Evolutionary conservation across 2,329 filamentous ascomycete species (phyloP).

Genomic region (Aspergillus pseudonomiae): DNA sequence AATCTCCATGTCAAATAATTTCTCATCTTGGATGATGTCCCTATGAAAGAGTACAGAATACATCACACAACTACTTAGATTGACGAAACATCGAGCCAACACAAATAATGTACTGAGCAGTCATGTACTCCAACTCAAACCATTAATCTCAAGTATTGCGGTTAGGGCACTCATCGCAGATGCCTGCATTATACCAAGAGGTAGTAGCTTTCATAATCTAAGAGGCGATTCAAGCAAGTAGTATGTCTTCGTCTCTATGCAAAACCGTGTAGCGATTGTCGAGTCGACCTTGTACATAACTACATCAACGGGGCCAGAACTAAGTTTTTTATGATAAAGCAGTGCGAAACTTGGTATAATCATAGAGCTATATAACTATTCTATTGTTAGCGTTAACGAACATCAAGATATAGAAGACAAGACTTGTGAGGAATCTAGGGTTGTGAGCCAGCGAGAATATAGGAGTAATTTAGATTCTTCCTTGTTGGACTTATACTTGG

Average conservation of each 20-base stretch:
- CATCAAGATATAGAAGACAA: no score
- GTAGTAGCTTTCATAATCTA: constrained; percentile 30
- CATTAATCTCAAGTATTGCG: constrained; percentile 36
- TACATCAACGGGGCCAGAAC: neutral
- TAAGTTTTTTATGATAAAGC: neutral
- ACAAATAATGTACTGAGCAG: neutral
- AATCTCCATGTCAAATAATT: neutral
- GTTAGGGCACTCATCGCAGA: constrained; percentile 26
- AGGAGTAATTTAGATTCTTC: neutral
- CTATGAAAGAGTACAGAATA: neutral
- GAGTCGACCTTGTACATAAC: neutral
- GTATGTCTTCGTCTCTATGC: neutral
- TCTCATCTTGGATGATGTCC: neutral
- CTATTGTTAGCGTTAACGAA: no score
- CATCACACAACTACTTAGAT: neutral
- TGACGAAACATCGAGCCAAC: neutral
- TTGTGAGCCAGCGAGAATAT: neutral
- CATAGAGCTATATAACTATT: no score
- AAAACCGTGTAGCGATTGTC: neutral
- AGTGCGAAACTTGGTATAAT: no score
- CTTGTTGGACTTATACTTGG: neutral
- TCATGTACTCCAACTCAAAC: constrained; percentile 30
- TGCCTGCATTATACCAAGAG: constrained; percentile 27
- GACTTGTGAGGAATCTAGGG: no score
- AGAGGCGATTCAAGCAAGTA: constrained; percentile 1